These are phyloP conservation scores for Atkinsonella texensis DNA, from an alignment of 2,329 filamentous ascomycete species.

Conservation along the genomic window DNA sequence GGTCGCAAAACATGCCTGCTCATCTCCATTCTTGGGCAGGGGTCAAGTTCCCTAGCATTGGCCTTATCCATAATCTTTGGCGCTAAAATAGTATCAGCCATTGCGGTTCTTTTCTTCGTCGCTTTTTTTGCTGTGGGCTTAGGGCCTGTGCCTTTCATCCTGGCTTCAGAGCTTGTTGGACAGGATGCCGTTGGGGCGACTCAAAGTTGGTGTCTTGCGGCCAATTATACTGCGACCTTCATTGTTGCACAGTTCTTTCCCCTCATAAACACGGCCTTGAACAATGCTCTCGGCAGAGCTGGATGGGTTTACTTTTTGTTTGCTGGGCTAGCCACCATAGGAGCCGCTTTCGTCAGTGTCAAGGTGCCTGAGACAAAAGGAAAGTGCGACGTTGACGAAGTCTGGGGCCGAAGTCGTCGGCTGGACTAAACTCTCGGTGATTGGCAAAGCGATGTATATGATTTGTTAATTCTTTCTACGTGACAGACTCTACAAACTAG, in stretches of 20 bases:
- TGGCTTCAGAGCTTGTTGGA: slow-evolving; percentile 81
- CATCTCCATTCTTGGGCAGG: slow-evolving; percentile 75
- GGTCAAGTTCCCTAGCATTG: slow-evolving; percentile 61
- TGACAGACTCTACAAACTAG: not conserved
- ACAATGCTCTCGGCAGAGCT: slow-evolving; percentile 47
- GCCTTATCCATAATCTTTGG: slow-evolving; percentile 68
- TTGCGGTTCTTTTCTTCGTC: slow-evolving; percentile 77
- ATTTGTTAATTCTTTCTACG: not conserved
- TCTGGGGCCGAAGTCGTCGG: slow-evolving; percentile 64
- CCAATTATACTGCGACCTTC: slow-evolving; percentile 86
- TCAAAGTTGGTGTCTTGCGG: slow-evolving; percentile 76
- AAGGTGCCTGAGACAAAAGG: slow-evolving; percentile 82
- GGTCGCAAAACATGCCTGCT: slow-evolving; percentile 81
- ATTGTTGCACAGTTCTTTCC: slow-evolving; percentile 93
- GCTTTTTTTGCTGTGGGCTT: slow-evolving; percentile 82
- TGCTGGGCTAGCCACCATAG: slow-evolving; percentile 56
- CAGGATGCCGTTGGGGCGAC: slow-evolving; percentile 84
- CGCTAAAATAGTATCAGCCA: slow-evolving; percentile 62
- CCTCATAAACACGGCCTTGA: slow-evolving; percentile 65
- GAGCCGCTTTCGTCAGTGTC: slow-evolving; percentile 58
- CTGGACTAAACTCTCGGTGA: slow-evolving; percentile 27
- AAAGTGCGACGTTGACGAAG: slow-evolving; percentile 72
- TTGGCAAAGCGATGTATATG: not conserved
- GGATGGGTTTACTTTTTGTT: slow-evolving; percentile 93
- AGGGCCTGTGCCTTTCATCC: slow-evolving; percentile 88